A percentile compares a stretch with the other conserved stretches of the same genome.
phyloP scores from a whole-genome alignment of 169 alveolate genomes.

The Eimeria falciformis region DNA sequence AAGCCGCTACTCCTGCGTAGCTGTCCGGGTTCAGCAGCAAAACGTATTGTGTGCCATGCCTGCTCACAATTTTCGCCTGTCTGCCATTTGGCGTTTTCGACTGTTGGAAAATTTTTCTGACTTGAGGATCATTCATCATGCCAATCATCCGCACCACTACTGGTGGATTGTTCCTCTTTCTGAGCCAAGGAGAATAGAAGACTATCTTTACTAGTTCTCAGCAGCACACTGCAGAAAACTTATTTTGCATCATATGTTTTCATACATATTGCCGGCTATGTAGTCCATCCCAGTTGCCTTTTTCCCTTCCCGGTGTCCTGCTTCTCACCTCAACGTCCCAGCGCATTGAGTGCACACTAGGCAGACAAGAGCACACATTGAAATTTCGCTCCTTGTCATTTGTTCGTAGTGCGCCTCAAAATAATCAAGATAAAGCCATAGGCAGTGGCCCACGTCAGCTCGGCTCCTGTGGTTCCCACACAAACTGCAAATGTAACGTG shows the following conservation, averaged over 20 bases:
- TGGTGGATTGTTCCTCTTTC: constrained; percentile 57
- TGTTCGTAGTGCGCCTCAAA: constrained; percentile 54
- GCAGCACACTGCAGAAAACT: not conserved
- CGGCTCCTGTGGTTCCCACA: constrained; percentile 55
- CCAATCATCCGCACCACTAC: constrained; percentile 71
- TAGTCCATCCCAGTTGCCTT: too few relatives aligned
- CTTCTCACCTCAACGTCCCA: not conserved
- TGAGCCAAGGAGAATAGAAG: not conserved
- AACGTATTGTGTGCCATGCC: not conserved
- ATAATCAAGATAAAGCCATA: constrained; percentile 76
- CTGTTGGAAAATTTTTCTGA: constrained; percentile 52
- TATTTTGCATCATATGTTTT: too few relatives aligned
- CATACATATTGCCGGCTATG: too few relatives aligned
- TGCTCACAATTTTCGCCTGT: constrained; percentile 51
- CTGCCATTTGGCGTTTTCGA: constrained; percentile 43
- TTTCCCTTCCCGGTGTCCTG: too few relatives aligned
- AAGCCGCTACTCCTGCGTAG: too few relatives aligned
- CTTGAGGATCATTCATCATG: constrained; percentile 62
- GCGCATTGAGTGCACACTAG: constrained; percentile 74
- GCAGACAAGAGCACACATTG: constrained; percentile 75
- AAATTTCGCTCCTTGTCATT: constrained; percentile 73
- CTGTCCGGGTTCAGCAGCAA: too few relatives aligned
- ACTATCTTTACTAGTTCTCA: too few relatives aligned
- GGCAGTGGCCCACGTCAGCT: constrained; percentile 76
- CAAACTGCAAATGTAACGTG: not conserved